Percentiles rank a stretch among this genome's conserved stretches.
Evolutionary conservation across 192 early-diverging fungal species (phyloP).

Genomic region (Thamnidium elegans): DNA sequence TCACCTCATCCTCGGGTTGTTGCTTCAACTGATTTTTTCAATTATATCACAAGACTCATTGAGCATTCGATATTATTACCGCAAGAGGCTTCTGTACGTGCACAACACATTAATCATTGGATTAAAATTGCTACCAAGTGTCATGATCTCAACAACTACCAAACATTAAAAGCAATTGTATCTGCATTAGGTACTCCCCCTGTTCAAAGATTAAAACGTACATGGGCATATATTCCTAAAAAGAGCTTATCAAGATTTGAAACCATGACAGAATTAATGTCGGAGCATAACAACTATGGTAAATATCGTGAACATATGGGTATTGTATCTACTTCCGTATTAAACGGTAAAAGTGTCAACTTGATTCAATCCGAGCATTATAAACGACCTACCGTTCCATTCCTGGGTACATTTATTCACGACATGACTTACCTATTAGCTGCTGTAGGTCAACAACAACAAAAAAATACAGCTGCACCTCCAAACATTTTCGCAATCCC

Average conservation of each 20-base stretch:
- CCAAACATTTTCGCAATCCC: conserved; percentile 47
- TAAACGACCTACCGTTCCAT: conserved; percentile 65
- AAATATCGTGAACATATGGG: conserved; percentile 58
- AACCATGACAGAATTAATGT: conserved; percentile 50
- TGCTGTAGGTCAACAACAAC: conserved; percentile 46
- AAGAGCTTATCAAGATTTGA: conserved; percentile 54
- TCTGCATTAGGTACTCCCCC: conserved; percentile 63
- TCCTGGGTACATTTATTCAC: conserved; percentile 74
- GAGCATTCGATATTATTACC: conserved; percentile 65
- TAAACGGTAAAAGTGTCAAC: conserved; percentile 13
- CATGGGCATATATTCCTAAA: conserved; percentile 63
- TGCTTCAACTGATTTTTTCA: conserved; percentile 69
- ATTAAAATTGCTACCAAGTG: conserved; percentile 59
- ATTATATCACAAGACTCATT: conserved; percentile 65
- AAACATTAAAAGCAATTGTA: conserved; percentile 63
- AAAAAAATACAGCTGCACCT: conserved; percentile 44
- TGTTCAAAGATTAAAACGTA: conserved; percentile 60
- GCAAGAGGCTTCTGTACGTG: conserved; percentile 48
- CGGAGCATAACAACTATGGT: conserved; percentile 63
- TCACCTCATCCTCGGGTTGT: conserved; percentile 54
- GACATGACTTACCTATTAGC: conserved; percentile 73
- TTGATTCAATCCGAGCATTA: conserved; percentile 10
- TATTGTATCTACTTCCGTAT: conserved; percentile 13
- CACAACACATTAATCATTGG: conserved; percentile 60
- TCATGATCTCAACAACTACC: conserved; percentile 59